Base-by-base conservation (phyloP, 2,329 filamentous ascomycete genomes). In the Diaporthe sp. region DNA sequence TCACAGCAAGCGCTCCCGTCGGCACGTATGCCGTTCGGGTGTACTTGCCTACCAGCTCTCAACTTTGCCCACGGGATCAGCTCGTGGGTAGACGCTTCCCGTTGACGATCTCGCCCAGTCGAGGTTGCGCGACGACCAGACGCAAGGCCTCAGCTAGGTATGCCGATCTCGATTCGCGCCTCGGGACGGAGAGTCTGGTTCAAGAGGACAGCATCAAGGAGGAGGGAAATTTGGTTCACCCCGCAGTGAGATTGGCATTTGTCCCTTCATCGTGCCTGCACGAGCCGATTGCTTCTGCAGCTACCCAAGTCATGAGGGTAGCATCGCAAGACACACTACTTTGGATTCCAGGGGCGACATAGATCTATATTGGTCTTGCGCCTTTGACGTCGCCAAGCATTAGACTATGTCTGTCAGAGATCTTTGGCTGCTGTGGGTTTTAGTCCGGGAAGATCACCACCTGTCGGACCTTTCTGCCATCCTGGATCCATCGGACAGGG, bases 241-340 rank as follows among this genome's bases (percentile, higher is more conserved):
- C 64, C 64, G 64, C 64, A 68, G 25, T 22, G 33, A 40, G 64
- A 54, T 68, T n/a, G n/a, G 64, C 45, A 67, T 67, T 10, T 6
- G 30, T 67, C 45, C 22, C 61, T 67, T 52, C 45, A 35, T 25
- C 22, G 42, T 50, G 12, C 40, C 5, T 66, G 60, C 19, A 25
- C 17, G 7, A 33, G 35, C 22, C n/a, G 30, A 22, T 33, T 54
- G 33, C 25, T 70, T 52, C 72, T 64, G 45, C 72, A 61, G 64
- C 64, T 22, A 47, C 68, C 42, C 33, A 70, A 68, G 64, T 42
- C 64, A 52, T 54, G 64, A 61, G 54, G 40, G 72, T 73, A 52
- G 40, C 52, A 74, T 71, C 55, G 72, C 64, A 52, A 67, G 45
- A 17, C 64, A 52, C 61, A 38, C 61, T 30, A n/a, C 30, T 35